Conservation (phyloP, 495 filamentous ascomycete genomes). For the Penicillium samsonianum region DNA sequence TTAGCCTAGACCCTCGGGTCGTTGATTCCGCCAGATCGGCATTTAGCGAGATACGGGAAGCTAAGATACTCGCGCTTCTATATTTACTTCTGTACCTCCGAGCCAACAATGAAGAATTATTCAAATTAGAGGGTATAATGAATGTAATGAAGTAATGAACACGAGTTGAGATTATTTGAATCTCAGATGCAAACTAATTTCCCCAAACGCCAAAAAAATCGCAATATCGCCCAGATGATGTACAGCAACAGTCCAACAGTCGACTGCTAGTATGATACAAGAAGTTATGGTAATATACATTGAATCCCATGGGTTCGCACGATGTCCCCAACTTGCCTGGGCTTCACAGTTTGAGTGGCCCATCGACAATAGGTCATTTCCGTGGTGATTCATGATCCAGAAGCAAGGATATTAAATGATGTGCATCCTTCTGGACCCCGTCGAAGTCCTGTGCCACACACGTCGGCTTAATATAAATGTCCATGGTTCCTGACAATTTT, state of each 20-base stretch:
- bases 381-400: not conserved
- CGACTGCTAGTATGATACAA: conserved; percentile 21
- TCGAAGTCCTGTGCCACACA: conserved; percentile 23
- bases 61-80: conserved; percentile 18
- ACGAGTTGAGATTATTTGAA: conserved; percentile 3
- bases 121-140: not conserved
- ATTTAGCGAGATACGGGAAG: conserved; percentile 35
- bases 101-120: conserved; percentile 4
- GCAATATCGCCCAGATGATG: conserved; percentile 18
- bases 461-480: conserved; percentile 23
- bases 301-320: not conserved
- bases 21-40: conserved; percentile 39
- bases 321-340: not conserved
- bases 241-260: conserved; percentile 12
- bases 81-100: conserved; percentile 13
- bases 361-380: not conserved
- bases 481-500: conserved; percentile 31
- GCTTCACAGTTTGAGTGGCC: not conserved
- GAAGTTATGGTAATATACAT: conserved; percentile 11
- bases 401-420: conserved; percentile 12
- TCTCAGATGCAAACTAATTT: conserved; percentile 10
- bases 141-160: not conserved
- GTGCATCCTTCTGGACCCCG: conserved; percentile 29
- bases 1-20: conserved; percentile 7
- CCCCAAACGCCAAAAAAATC: conserved; percentile 20